Conservation (phyloP, 179 eudicot genomes). For the Camellia oleifera region DNA sequence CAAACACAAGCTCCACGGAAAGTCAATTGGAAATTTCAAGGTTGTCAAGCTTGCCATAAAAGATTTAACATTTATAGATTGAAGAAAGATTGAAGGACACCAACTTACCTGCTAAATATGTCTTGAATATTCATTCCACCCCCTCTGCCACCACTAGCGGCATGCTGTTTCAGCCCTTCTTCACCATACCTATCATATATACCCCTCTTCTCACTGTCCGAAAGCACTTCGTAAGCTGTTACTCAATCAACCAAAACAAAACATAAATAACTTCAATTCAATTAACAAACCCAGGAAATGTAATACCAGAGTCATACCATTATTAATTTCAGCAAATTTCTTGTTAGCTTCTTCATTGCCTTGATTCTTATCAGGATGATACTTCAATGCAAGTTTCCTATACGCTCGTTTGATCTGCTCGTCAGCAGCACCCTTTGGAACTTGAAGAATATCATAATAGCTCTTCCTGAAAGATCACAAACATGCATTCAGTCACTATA, state of each 20-base stretch:
- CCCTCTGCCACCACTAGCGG: conserved; percentile 81
- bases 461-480: conserved; percentile 57
- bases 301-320: conserved; percentile 40
- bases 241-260: conserved; percentile 14
- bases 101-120: conserved; percentile 81
- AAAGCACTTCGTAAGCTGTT: conserved; percentile 90
- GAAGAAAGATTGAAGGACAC: background rate
- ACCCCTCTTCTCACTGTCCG: conserved; percentile 88
- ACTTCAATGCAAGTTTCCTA: conserved; percentile 88
- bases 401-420: conserved; percentile 96
- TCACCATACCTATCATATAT: conserved; percentile 93
- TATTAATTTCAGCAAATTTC: conserved; percentile 88
- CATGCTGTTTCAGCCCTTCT: conserved; percentile 94
- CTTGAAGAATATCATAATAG: conserved; percentile 84
- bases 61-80: background rate
- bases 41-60: background rate
- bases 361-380: conserved; percentile 97
- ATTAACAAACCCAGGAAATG: background rate
- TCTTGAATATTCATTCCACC: conserved; percentile 91
- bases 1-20: background rate
- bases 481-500: background rate
- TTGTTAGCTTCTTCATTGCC: conserved; percentile 94
- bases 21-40: background rate
- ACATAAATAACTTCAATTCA: background rate
- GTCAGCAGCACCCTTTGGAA: conserved; percentile 77